These are phyloP conservation scores for Debaryomyces maramus DNA, from an alignment of 805 yeast genomes.

Conservation along the genomic window DNA sequence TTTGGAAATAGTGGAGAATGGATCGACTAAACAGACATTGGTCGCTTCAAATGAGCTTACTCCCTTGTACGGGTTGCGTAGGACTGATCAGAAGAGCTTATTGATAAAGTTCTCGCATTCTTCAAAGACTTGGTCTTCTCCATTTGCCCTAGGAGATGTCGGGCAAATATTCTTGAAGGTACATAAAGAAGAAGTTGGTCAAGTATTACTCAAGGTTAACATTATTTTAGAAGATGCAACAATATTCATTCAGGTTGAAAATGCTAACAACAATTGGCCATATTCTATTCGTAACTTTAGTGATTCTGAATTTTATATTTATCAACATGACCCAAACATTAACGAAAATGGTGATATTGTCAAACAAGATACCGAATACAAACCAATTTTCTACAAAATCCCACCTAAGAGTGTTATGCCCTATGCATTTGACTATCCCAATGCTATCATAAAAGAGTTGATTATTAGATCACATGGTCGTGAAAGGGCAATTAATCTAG, in stretches of 20 bases:
- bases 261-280: slow-evolving; percentile 86
- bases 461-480: slow-evolving; percentile 69
- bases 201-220: slow-evolving; percentile 68
- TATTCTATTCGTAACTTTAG: slow-evolving; percentile 88
- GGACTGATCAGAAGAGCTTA: slow-evolving; percentile 58
- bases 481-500: slow-evolving; percentile 77
- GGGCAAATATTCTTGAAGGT: slow-evolving; percentile 81
- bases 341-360: slow-evolving; percentile 63
- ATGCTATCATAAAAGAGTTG: slow-evolving; percentile 80
- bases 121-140: slow-evolving; percentile 77
- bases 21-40: slow-evolving; percentile 52
- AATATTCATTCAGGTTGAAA: slow-evolving; percentile 69
- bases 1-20: slow-evolving; percentile 65
- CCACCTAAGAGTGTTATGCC: slow-evolving; percentile 96
- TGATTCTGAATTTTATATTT: slow-evolving; percentile 80
- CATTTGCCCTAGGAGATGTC: slow-evolving; percentile 78
- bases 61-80: slow-evolving; percentile 67
- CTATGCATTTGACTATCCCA: slow-evolving; percentile 96
- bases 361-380: slow-evolving; percentile 55
- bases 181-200: slow-evolving; percentile 61
- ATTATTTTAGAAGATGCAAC: slow-evolving; percentile 79
- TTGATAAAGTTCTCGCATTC: slow-evolving; percentile 57
- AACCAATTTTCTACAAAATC: slow-evolving; percentile 75
- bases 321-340: slow-evolving; percentile 75
- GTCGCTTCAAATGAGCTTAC: slow-evolving; percentile 47